Conservation (phyloP, 2,329 filamentous ascomycete species). For the Pleomassaria siparia region DNA sequence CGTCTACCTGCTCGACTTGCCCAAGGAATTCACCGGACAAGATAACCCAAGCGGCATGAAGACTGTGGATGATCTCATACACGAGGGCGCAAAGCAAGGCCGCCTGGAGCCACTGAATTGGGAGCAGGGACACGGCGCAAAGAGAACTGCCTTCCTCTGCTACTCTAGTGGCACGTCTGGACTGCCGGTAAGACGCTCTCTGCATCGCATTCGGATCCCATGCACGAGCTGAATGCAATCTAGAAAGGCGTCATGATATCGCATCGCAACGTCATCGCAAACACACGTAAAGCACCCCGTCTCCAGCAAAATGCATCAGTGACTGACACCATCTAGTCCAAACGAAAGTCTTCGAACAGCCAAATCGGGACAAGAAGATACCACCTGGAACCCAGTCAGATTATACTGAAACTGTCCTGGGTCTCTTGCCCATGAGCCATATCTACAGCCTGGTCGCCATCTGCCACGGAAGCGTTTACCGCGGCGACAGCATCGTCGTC, state of each 20-base stretch:
- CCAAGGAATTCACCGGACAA: constrained; percentile 54
- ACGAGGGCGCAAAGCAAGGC: constrained; percentile 59
- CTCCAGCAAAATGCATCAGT: neutral
- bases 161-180: constrained; percentile 81
- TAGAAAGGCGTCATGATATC: constrained; percentile 85
- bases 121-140: constrained; percentile 65
- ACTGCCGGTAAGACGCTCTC: constrained; percentile 61
- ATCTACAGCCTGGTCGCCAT: constrained; percentile 78
- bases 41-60: constrained; percentile 56
- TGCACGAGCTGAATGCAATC: constrained; percentile 8
- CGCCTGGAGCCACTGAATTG: constrained; percentile 60
- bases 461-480: constrained; percentile 64
- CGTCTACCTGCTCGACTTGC: constrained; percentile 70
- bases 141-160: constrained; percentile 73
- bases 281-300: constrained; percentile 49
- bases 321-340: constrained; percentile 51
- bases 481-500: constrained; percentile 73
- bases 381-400: constrained; percentile 45
- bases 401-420: constrained; percentile 60
- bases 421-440: constrained; percentile 77
- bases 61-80: constrained; percentile 67
- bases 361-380: constrained; percentile 45
- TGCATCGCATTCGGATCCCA: neutral
- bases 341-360: constrained; percentile 54
- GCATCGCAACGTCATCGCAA: constrained; percentile 76